phyloP scores from a whole-genome alignment of 129 eudicot genomes.

The Lactuca sativa region DNA sequence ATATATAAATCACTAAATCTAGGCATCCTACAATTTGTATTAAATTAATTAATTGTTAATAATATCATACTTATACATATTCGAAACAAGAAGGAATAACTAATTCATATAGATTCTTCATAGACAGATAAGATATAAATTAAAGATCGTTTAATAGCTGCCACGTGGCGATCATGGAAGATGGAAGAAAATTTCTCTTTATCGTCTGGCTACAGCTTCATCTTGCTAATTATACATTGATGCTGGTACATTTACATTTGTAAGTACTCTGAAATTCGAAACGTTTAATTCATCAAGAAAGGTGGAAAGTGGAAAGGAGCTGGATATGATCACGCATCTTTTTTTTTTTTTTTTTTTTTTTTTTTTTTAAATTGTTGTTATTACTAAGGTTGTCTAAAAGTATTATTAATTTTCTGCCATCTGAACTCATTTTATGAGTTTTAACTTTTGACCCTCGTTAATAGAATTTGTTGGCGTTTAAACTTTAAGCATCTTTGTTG shows the following conservation, averaged over 20 bases:
- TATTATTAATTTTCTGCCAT: too few relatives aligned
- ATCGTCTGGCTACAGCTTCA: conserved; percentile 22
- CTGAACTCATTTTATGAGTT: too few relatives aligned
- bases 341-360: too few relatives aligned
- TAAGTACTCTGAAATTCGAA: neutral
- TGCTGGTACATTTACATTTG: too few relatives aligned
- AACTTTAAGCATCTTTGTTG: too few relatives aligned
- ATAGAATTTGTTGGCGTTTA: too few relatives aligned
- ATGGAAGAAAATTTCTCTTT: conserved; percentile 3
- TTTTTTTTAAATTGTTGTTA: too few relatives aligned
- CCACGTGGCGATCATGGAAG: conserved; percentile 15
- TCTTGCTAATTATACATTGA: conserved; percentile 1
- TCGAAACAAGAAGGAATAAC: neutral
- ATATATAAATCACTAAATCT: too few relatives aligned
- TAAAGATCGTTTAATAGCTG: neutral
- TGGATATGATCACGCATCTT: neutral
- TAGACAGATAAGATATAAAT: neutral
- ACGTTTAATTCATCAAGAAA: neutral
- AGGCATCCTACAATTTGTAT: neutral
- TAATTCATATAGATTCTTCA: neutral
- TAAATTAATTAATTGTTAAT: too few relatives aligned
- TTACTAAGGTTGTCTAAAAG: too few relatives aligned
- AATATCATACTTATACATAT: neutral
- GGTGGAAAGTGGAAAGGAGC: neutral
- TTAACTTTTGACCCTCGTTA: too few relatives aligned